These are phyloP conservation scores for Pezicula neosporulosa DNA, from an alignment of 2,329 filamentous ascomycete species.

Conservation along the genomic window DNA sequence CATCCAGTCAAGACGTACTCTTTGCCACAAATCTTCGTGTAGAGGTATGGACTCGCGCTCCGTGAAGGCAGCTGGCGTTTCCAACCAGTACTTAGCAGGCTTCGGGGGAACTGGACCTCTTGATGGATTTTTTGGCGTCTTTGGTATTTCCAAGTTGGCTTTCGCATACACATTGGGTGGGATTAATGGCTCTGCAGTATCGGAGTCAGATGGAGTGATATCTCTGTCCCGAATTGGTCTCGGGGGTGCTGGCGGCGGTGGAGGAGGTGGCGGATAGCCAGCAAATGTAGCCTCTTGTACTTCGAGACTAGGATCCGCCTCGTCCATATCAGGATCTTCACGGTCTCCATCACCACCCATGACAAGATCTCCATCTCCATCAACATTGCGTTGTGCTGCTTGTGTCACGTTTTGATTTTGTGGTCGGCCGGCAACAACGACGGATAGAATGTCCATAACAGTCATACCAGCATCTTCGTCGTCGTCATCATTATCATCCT, in stretches of 20 bases:
- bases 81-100: conserved; percentile 81
- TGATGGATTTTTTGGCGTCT: conserved; percentile 63
- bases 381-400: conserved; percentile 18
- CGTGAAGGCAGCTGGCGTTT: conserved; percentile 69
- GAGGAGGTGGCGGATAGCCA: conserved; percentile 66
- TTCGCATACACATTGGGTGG: conserved; percentile 59
- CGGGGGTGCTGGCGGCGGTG: conserved; percentile 39
- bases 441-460: neutral
- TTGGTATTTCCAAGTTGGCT: conserved; percentile 70
- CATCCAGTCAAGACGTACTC: conserved; percentile 88
- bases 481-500: neutral
- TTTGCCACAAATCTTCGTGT: conserved; percentile 85
- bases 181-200: conserved; percentile 65
- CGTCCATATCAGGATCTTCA: conserved; percentile 37
- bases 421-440: conserved; percentile 16
- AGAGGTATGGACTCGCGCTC: conserved; percentile 59
- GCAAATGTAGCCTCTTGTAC: conserved; percentile 75
- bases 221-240: conserved; percentile 51
- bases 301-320: conserved; percentile 56
- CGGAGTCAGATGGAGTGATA: conserved; percentile 68
- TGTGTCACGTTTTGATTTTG: conserved; percentile 15
- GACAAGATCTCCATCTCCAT: conserved; percentile 40
- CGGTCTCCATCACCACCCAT: conserved; percentile 35
- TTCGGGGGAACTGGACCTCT: conserved; percentile 48
- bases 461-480: neutral